These are phyloP conservation scores for Nicotiana attenuata DNA, from an alignment of 257 asterid species.

Conservation along the genomic window DNA sequence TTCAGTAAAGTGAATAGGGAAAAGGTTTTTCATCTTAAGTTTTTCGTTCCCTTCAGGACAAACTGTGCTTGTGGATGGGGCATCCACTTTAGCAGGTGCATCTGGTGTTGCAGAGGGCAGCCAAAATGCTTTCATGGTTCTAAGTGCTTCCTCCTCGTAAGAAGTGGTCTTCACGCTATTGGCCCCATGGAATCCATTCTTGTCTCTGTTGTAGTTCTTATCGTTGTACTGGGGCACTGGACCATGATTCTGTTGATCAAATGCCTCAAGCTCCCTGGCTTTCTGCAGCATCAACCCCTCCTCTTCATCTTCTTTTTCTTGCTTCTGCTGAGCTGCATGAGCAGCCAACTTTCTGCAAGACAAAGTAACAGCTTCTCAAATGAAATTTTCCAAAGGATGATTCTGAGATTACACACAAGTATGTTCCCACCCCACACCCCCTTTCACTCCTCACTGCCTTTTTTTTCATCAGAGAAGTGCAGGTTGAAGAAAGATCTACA, in stretches of 20 bases:
- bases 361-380: background rate
- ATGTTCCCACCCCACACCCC: background rate
- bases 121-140: slow-evolving; percentile 98
- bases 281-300: slow-evolving; percentile 58
- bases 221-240: slow-evolving; percentile 80
- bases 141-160: slow-evolving; percentile 89
- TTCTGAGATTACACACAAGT: background rate
- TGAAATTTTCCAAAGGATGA: background rate
- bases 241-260: slow-evolving; percentile 92
- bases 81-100: slow-evolving; percentile 69
- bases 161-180: slow-evolving; percentile 89
- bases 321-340: slow-evolving; percentile 58
- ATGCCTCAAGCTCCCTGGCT: slow-evolving; percentile 75
- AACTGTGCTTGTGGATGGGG: slow-evolving; percentile 61
- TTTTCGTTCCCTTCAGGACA: slow-evolving; percentile 94
- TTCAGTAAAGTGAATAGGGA: slow-evolving; percentile 56
- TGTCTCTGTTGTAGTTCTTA: slow-evolving; percentile 57
- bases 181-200: slow-evolving; percentile 89
- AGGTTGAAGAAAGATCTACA: background rate
- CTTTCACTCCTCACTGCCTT: background rate
- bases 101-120: slow-evolving; percentile 95
- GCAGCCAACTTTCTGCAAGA: slow-evolving; percentile 59
- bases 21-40: slow-evolving; percentile 72
- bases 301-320: slow-evolving; percentile 68
- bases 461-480: background rate